Conservation (phyloP, 225 moss, liverwort and hornwort genomes). For the Physcomitrium patens region DNA sequence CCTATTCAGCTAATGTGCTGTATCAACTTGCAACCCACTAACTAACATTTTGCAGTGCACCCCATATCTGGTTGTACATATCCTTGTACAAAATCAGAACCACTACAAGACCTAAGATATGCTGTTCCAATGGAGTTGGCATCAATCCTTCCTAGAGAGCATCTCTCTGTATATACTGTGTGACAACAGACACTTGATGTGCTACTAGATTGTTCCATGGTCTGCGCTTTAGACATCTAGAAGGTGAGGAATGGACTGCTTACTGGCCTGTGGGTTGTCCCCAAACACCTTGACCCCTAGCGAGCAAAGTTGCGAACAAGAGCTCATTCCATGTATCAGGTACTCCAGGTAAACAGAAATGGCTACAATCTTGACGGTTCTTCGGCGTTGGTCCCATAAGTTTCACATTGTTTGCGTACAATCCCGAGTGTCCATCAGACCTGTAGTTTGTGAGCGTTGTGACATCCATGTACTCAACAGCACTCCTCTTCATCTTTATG, state of each 20-base stretch:
- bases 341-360: constrained; percentile 61
- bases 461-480: constrained; percentile 43
- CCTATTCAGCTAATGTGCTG: neutral
- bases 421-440: constrained; percentile 43
- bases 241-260: neutral
- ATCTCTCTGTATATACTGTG: neutral
- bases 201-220: constrained; percentile 19
- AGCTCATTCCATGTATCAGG: constrained; percentile 65
- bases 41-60: neutral
- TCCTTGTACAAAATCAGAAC: neutral
- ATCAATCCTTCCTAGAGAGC: neutral
- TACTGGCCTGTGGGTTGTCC: constrained; percentile 28
- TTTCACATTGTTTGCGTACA: constrained; percentile 28
- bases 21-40: neutral
- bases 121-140: neutral
- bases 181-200: constrained; percentile 1
- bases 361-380: constrained; percentile 54
- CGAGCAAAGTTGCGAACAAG: constrained; percentile 41
- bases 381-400: neutral
- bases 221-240: neutral
- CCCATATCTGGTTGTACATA: neutral
- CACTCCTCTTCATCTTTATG: constrained; percentile 22
- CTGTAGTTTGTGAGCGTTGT: constrained; percentile 49
- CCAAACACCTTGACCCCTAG: constrained; percentile 45
- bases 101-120: neutral